Conservation (phyloP, 306 rosid genomes). For the Pachyrhizus erosus region DNA sequence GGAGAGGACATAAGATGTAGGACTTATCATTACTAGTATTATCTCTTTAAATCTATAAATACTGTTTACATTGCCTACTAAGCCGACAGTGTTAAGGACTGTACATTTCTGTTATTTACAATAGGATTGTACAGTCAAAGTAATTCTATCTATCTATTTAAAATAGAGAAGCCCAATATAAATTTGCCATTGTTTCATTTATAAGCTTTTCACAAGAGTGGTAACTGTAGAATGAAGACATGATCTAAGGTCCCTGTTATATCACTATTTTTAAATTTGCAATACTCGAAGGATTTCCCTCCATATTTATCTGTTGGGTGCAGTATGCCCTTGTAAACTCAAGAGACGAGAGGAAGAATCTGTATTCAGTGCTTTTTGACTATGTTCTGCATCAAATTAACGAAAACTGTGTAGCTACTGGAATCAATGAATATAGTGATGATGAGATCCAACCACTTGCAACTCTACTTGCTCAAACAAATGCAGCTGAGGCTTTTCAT, state of each 20-base stretch:
- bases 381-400: slow-evolving; percentile 81
- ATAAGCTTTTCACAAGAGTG: background rate
- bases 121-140: too few relatives aligned
- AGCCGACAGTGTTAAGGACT: background rate
- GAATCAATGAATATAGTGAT: slow-evolving; percentile 70
- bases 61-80: slow-evolving; percentile 1
- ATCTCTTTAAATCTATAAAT: background rate
- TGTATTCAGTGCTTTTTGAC: slow-evolving; percentile 87
- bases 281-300: background rate
- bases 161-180: too few relatives aligned
- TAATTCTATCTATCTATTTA: background rate
- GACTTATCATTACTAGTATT: background rate
- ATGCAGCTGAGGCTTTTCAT: slow-evolving; percentile 86
- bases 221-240: slow-evolving; percentile 26
- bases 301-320: slow-evolving; percentile 34
- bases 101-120: background rate
- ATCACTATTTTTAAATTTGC: slow-evolving; percentile 15
- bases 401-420: slow-evolving; percentile 68
- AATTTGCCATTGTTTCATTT: slow-evolving; percentile 14
- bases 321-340: slow-evolving; percentile 89
- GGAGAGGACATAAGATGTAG: background rate
- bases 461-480: slow-evolving; percentile 70
- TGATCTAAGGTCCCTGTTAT: slow-evolving; percentile 10
- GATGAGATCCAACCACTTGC: slow-evolving; percentile 91
- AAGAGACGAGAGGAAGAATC: slow-evolving; percentile 83